phyloP scores from a whole-genome alignment of 1,284 basidiomycete genomes.

The Tilletia indica region DNA sequence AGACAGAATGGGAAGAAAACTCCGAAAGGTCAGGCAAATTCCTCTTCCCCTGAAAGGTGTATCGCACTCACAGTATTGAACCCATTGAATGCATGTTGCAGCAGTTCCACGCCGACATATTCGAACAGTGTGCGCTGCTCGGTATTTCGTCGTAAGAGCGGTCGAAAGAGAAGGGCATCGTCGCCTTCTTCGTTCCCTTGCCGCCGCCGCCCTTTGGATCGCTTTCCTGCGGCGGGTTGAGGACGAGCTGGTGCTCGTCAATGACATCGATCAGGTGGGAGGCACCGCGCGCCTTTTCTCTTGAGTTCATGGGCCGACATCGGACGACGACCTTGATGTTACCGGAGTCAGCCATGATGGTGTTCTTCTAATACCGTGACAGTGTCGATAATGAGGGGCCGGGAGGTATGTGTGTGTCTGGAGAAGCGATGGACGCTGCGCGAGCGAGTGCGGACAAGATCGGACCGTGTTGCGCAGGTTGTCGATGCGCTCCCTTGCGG shows the following conservation, averaged over 20 bases:
- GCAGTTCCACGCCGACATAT: slow-evolving; percentile 87
- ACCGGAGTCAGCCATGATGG: slow-evolving; percentile 48
- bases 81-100: slow-evolving; percentile 91
- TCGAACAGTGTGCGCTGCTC: slow-evolving; percentile 76
- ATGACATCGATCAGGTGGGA: slow-evolving; percentile 45
- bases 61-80: slow-evolving; percentile 89
- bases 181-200: slow-evolving; percentile 47
- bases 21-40: background rate
- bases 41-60: background rate
- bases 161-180: slow-evolving; percentile 53
- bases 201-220: slow-evolving; percentile 33
- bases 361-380: too few relatives aligned
- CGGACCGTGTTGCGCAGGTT: too few relatives aligned
- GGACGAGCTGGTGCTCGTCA: slow-evolving; percentile 42
- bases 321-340: slow-evolving; percentile 54
- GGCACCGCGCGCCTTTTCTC: slow-evolving; percentile 45
- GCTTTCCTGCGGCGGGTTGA: slow-evolving; percentile 37
- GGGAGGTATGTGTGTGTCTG: background rate
- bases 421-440: background rate
- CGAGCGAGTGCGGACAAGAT: background rate
- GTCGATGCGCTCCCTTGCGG: too few relatives aligned
- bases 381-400: background rate
- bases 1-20: background rate
- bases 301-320: slow-evolving; percentile 49
- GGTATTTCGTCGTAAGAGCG: slow-evolving; percentile 48